Conservation (phyloP, 768 basidiomycete species). For the Hortiboletus campestris region DNA sequence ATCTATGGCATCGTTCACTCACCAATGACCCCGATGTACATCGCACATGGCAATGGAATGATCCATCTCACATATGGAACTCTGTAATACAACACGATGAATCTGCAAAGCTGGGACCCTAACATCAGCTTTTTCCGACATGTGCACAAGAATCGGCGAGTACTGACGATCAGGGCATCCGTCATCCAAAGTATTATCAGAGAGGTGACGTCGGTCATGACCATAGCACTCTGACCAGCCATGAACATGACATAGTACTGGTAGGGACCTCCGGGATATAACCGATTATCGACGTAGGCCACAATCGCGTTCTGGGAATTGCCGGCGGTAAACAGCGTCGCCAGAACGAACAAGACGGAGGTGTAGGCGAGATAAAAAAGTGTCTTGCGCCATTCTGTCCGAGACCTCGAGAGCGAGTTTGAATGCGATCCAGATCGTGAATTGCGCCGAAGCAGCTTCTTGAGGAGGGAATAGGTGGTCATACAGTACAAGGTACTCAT, state of each 20-base stretch:
- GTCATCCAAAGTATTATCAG: conserved; percentile 32
- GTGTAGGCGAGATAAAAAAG: conserved; percentile 30
- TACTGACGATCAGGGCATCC: conserved; percentile 28
- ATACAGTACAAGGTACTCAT: conserved; percentile 20
- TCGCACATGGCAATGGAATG: conserved; percentile 24
- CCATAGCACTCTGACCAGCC: conserved; percentile 22
- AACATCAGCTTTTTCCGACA: not conserved
- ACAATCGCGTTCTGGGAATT: conserved; percentile 30
- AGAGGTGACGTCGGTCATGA: conserved; percentile 22
- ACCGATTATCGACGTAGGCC: conserved; percentile 30
- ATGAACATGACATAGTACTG: conserved; percentile 24
- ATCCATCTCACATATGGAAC: conserved; percentile 22
- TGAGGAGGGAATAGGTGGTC: conserved; percentile 18
- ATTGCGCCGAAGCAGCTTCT: conserved; percentile 13
- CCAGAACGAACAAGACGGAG: conserved; percentile 26
- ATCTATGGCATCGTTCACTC: not conserved
- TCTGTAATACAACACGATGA: conserved; percentile 23
- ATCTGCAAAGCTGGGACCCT: conserved; percentile 19
- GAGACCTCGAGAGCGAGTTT: not conserved
- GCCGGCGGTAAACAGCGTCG: conserved; percentile 26
- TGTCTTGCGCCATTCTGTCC: conserved; percentile 15
- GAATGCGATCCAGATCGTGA: conserved; percentile 5
- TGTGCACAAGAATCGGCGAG: not conserved
- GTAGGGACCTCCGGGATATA: conserved; percentile 27
- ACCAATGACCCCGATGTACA: conserved; percentile 26